Base-by-base conservation (phyloP, 2,329 filamentous ascomycete species). In the Teratosphaeria gauchensis region DNA sequence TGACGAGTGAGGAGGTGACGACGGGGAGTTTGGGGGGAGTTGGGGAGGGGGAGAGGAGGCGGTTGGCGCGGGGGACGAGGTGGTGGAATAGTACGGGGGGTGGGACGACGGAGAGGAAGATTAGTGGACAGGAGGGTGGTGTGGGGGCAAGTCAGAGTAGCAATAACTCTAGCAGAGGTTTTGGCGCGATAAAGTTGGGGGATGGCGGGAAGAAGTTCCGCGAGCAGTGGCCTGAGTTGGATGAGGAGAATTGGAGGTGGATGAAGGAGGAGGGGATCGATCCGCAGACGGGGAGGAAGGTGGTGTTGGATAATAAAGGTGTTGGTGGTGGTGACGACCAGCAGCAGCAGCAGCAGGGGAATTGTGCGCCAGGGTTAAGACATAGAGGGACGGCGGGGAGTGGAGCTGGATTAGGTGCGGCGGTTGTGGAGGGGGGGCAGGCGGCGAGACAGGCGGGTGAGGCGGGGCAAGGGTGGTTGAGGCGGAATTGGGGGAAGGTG, bases 1-100 rank as follows among this genome's bases (percentile, higher is more conserved):
- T 99, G 94, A 97, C 92, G 2, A 90, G 89, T 64, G 92, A 99
- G 71, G 94, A 99, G 77, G 96, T 97, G 88, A 99, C 94, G 0
- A 97, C 94, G 0, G 94, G 94, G 1, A 92, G 87, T 32, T 84
- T 99, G 32, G 86, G 87, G 5, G 89, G 86, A 19, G 87, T 84
- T 4, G 24, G 24, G 0, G 83, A 89, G 55, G 78, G 82, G 3
- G 92, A 97, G 78, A 84, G 92, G 61, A 87, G 84, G 72, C 82
- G 87, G 67, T 84, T 91, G 55, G 91, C 94, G 0, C 80, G 82
- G 28, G 82, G 89, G 62, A 89, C 90, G 16, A 80, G 89, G 57
- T 99, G 94, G 94, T 97, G 92, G 92, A 99, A 99, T 76, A 89
- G 86, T 35, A 97, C 92, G 0, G 92, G 92, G 48, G 91, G 90